Evolutionary conservation across 2,329 filamentous ascomycete genomes (phyloP).

Genomic region (Ambrosiella cleistominuta): DNA sequence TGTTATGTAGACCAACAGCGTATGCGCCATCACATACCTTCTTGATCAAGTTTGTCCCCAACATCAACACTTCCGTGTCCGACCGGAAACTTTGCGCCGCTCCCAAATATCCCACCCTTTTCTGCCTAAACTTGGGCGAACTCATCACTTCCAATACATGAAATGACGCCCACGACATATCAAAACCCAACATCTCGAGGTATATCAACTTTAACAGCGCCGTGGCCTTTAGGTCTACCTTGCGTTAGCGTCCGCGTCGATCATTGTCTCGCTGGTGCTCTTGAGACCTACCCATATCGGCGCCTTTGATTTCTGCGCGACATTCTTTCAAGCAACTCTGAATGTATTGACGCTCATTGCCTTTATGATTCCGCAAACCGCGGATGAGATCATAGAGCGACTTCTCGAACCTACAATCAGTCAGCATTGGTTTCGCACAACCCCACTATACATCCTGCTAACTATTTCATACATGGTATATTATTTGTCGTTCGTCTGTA

Average conservation of each 20-base stretch:
- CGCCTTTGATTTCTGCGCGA: conserved; percentile 73
- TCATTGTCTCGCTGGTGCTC: neutral
- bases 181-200: conserved; percentile 96
- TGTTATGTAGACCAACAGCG: neutral
- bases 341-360: conserved; percentile 87
- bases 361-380: conserved; percentile 87
- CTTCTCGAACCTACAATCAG: conserved; percentile 73
- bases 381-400: conserved; percentile 97
- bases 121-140: conserved; percentile 82
- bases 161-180: conserved; percentile 99
- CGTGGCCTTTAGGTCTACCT: conserved; percentile 77
- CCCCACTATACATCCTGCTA: too few relatives aligned
- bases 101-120: conserved; percentile 84
- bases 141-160: conserved; percentile 99
- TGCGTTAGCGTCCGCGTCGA: neutral
- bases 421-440: neutral
- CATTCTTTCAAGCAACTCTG: conserved; percentile 90
- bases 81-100: conserved; percentile 91
- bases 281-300: conserved; percentile 62
- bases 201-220: conserved; percentile 92
- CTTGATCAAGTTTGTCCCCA: conserved; percentile 90
- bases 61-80: conserved; percentile 92
- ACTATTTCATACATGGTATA: too few relatives aligned
- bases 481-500: neutral
- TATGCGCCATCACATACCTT: conserved; percentile 38